phyloP scores from a whole-genome alignment of 2,329 filamentous ascomycete species.

The Xylariaceae sp. region DNA sequence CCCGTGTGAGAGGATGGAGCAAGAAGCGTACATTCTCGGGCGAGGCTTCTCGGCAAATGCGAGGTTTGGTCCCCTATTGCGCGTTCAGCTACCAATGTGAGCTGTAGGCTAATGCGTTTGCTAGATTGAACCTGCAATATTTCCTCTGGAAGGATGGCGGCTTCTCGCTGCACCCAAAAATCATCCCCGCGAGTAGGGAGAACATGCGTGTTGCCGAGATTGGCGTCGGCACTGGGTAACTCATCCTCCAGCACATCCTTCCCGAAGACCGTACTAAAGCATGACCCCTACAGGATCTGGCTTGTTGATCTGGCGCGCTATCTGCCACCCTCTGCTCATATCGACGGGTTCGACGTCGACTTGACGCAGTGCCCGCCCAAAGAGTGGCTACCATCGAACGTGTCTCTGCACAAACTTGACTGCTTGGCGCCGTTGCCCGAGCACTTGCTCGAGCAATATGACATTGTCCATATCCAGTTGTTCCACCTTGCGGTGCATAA shows the following conservation, averaged over 20 bases:
- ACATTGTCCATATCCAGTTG: conserved; percentile 15
- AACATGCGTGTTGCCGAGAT: conserved; percentile 11
- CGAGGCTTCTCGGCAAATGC: background rate
- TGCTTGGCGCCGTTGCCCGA: conserved; percentile 7
- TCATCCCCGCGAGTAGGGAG: conserved; percentile 2
- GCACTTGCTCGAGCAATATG: conserved; percentile 7
- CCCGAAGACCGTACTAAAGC: background rate
- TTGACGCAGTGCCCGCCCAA: conserved; percentile 7
- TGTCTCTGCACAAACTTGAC: conserved; percentile 6
- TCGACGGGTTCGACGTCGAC: conserved; percentile 13
- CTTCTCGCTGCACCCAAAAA: conserved; percentile 7
- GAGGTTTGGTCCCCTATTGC: background rate
- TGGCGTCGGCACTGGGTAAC: conserved; percentile 10
- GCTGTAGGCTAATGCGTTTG: background rate
- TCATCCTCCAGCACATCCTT: background rate
- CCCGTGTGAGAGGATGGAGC: background rate
- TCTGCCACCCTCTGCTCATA: conserved; percentile 11
- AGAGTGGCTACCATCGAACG: conserved; percentile 10
- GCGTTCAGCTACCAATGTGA: background rate
- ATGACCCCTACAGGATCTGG: conserved; percentile 4
- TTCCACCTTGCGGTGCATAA: conserved; percentile 15
- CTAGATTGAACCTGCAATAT: conserved; percentile 10
- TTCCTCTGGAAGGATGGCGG: conserved; percentile 14
- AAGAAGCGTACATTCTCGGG: background rate
- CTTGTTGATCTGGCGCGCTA: conserved; percentile 12